A percentile compares a stretch with the other conserved stretches of the same genome.
These are phyloP conservation scores for Beauveria medogensis DNA, from an alignment of 2,329 filamentous ascomycete species.

Conservation along the genomic window DNA sequence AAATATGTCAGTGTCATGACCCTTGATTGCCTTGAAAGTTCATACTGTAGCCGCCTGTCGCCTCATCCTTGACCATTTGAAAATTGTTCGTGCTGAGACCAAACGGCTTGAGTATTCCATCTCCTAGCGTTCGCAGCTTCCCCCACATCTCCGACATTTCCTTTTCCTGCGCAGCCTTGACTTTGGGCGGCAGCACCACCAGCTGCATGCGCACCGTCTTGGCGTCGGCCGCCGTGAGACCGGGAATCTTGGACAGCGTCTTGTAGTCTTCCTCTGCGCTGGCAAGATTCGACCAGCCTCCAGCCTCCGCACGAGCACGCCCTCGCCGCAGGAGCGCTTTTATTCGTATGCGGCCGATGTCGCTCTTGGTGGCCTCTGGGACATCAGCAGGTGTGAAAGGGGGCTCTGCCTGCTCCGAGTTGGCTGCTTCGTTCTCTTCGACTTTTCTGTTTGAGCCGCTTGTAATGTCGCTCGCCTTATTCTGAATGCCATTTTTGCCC, in stretches of 20 bases:
- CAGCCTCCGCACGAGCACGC: slow-evolving; percentile 60
- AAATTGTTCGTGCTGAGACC: slow-evolving; percentile 92
- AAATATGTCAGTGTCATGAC: neutral
- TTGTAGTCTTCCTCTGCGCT: slow-evolving; percentile 77
- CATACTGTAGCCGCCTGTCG: slow-evolving; percentile 87
- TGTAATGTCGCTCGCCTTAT: slow-evolving; percentile 27
- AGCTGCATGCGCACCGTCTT: slow-evolving; percentile 62
- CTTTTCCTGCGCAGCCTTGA: slow-evolving; percentile 71
- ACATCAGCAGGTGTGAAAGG: slow-evolving; percentile 16
- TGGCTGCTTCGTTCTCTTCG: neutral
- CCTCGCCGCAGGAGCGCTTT: slow-evolving; percentile 79
- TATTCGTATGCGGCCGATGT: slow-evolving; percentile 67
- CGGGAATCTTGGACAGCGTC: slow-evolving; percentile 45
- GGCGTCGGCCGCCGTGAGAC: slow-evolving; percentile 55
- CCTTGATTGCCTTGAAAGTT: slow-evolving; percentile 53
- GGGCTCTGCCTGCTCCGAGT: slow-evolving; percentile 23
- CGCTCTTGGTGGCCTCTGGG: slow-evolving; percentile 28
- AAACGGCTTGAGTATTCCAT: slow-evolving; percentile 87
- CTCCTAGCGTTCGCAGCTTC: slow-evolving; percentile 86
- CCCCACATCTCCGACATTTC: slow-evolving; percentile 98
- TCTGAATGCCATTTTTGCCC: slow-evolving; percentile 19
- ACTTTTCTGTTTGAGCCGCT: neutral
- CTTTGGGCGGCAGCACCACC: slow-evolving; percentile 53
- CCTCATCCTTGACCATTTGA: slow-evolving; percentile 84
- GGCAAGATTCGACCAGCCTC: slow-evolving; percentile 72